Percentiles rank a stretch among this genome's conserved stretches.
phyloP scores from a whole-genome alignment of 306 rosid genomes.

The Quercus suber region DNA sequence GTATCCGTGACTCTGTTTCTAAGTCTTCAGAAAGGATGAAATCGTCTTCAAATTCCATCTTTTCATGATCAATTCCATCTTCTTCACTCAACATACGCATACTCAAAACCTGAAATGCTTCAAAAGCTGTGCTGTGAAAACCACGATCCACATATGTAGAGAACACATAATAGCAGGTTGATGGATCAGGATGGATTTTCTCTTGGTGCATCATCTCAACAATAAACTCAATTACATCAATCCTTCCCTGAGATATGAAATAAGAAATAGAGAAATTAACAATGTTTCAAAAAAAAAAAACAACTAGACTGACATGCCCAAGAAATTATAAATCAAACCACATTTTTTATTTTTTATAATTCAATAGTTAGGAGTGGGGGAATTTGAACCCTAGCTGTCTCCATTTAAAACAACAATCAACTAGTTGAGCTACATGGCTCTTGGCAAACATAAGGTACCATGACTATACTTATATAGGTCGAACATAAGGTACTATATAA shows the following conservation, averaged over 20 bases:
- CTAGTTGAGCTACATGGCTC: too few species aligned
- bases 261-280: neutral
- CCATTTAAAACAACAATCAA: too few species aligned
- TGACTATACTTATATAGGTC: neutral
- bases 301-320: neutral
- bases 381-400: too few species aligned
- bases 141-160: slow-evolving; percentile 52
- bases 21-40: slow-evolving; percentile 51
- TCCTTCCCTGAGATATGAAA: slow-evolving; percentile 50
- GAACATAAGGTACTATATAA: neutral
- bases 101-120: slow-evolving; percentile 68
- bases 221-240: slow-evolving; percentile 67
- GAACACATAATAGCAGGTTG: slow-evolving; percentile 67
- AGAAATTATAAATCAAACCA: neutral
- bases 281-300: neutral
- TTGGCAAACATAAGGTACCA: neutral
- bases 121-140: slow-evolving; percentile 59
- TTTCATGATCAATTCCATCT: slow-evolving; percentile 28
- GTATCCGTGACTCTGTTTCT: slow-evolving; percentile 46
- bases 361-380: too few species aligned
- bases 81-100: slow-evolving; percentile 53
- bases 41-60: slow-evolving; percentile 33
- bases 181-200: slow-evolving; percentile 54
- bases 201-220: slow-evolving; percentile 66
- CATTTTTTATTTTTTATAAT: neutral